phyloP scores from a whole-genome alignment of 768 basidiomycete genomes.

The Termitomyces sp. region DNA sequence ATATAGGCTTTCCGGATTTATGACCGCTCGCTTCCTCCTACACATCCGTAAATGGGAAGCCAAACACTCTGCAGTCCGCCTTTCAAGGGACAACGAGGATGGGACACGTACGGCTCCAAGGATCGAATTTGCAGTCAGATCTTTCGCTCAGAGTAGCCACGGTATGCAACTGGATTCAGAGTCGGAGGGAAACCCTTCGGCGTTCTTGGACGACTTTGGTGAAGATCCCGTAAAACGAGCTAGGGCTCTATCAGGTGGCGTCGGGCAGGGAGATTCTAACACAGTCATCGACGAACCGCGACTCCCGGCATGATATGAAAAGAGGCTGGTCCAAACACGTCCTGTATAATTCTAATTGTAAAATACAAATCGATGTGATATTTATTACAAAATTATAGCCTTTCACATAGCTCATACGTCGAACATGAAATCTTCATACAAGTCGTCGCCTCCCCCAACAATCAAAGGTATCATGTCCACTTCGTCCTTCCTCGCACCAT shows the following conservation, averaged over 20 bases:
- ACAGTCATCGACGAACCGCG: not conserved
- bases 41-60: not conserved
- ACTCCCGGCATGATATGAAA: not conserved
- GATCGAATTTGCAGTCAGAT: not conserved
- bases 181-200: not conserved
- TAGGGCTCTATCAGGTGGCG: not conserved
- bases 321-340: not conserved
- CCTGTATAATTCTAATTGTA: not conserved
- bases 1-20: not conserved
- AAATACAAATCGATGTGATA: not conserved
- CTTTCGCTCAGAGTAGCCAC: not conserved
- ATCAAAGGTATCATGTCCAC: conserved; percentile 5
- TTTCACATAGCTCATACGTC: conserved; percentile 12
- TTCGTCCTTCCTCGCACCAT: not conserved
- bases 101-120: not conserved
- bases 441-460: not conserved
- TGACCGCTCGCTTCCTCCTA: not conserved
- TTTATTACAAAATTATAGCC: not conserved
- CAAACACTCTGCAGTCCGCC: not conserved
- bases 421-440: conserved; percentile 20
- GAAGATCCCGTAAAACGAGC: not conserved
- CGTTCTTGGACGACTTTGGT: not conserved
- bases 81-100: not conserved
- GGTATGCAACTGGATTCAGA: not conserved
- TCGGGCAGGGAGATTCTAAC: not conserved